Conservation (phyloP, 768 basidiomycete genomes). For the Phylloporus arenicola region DNA sequence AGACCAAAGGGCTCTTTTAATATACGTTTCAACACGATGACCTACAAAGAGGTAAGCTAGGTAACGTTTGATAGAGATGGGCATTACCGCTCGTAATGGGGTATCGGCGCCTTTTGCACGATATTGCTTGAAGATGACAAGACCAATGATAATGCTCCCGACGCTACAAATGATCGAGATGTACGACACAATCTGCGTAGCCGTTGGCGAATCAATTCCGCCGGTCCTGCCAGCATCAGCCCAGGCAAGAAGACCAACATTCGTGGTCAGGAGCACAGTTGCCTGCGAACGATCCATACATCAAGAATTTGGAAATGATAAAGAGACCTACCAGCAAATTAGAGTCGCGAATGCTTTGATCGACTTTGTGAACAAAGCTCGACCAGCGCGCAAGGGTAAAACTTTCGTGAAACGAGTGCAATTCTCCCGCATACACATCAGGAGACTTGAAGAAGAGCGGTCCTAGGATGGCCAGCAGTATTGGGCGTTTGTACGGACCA, state of each 20-base stretch:
- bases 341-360: constrained; percentile 29
- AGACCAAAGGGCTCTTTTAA: constrained; percentile 24
- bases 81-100: constrained; percentile 24
- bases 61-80: background rate
- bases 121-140: constrained; percentile 30
- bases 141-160: constrained; percentile 28
- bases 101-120: constrained; percentile 30
- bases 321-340: constrained; percentile 22
- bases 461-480: constrained; percentile 15
- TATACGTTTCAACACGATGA: constrained; percentile 25
- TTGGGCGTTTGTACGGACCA: constrained; percentile 17
- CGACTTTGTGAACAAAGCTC: constrained; percentile 27
- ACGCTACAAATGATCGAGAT: constrained; percentile 25
- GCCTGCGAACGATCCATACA: constrained; percentile 11
- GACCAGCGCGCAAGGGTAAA: constrained; percentile 26
- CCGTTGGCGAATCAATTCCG: constrained; percentile 7
- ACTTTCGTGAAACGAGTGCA: constrained; percentile 24
- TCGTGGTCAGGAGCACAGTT: constrained; percentile 25
- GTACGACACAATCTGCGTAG: constrained; percentile 24
- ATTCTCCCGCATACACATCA: constrained; percentile 25
- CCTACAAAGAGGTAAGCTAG: constrained; percentile 10
- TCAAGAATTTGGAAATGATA: background rate
- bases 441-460: constrained; percentile 24
- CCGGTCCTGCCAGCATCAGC: background rate
- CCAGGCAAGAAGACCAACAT: constrained; percentile 22